Conservation (phyloP, 2,329 filamentous ascomycete species). For the Colletotrichum sp. region DNA sequence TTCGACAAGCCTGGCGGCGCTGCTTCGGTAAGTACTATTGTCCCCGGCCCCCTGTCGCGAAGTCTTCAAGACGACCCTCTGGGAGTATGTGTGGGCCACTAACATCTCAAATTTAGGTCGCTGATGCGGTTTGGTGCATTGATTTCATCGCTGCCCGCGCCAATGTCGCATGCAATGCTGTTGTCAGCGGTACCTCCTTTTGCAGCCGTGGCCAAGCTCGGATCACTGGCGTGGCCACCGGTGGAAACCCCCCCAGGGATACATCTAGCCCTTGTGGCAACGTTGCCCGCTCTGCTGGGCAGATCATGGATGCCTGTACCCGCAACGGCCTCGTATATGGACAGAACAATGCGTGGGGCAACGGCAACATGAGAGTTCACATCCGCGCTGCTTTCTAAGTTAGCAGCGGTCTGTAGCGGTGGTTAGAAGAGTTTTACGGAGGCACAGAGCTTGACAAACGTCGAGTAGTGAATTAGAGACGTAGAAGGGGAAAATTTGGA, state of each 20-base stretch:
- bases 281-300: slow-evolving; percentile 5
- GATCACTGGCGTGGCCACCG: background rate
- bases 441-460: background rate
- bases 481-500: background rate
- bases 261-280: slow-evolving; percentile 1
- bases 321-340: background rate
- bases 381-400: background rate
- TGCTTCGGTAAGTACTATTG: background rate
- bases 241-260: background rate
- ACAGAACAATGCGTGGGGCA: slow-evolving; percentile 1
- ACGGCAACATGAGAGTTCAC: slow-evolving; percentile 1
- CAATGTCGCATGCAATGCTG: slow-evolving; percentile 3
- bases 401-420: background rate
- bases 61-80: background rate
- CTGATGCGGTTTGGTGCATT: slow-evolving; percentile 13
- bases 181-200: slow-evolving; percentile 6
- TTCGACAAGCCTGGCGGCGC: background rate
- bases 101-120: background rate
- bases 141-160: slow-evolving; percentile 10
- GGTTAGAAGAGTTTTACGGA: background rate
- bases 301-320: slow-evolving; percentile 10
- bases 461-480: background rate
- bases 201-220: slow-evolving; percentile 7
- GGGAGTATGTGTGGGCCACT: background rate
- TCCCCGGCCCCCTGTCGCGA: background rate